Percentiles rank a stretch among this genome's conserved stretches.
phyloP scores from a whole-genome alignment of 2,329 filamentous ascomycete species.

The Ophioceras dolichostomum region DNA sequence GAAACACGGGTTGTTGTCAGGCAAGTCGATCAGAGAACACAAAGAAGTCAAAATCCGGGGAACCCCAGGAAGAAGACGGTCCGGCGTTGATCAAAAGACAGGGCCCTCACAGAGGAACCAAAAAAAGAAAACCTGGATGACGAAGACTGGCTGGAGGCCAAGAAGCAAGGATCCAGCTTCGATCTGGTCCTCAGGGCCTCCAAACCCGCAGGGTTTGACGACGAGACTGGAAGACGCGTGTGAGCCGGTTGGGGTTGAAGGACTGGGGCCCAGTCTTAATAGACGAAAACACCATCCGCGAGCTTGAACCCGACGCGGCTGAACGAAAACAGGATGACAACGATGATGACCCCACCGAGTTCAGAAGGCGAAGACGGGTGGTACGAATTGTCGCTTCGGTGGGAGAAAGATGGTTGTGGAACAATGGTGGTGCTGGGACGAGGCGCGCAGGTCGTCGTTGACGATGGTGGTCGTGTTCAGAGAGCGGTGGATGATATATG shows the following conservation, averaged over 20 bases:
- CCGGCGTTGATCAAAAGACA: no score
- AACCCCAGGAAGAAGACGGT: no score
- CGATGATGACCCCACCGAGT: not conserved
- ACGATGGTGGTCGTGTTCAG: constrained; percentile 1
- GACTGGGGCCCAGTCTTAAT: no score
- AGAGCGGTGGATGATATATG: constrained; percentile 4
- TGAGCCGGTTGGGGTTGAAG: not conserved
- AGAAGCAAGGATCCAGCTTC: constrained; percentile 8
- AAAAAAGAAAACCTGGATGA: no score
- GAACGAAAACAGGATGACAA: not conserved
- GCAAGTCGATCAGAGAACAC: no score
- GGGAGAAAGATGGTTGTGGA: not conserved
- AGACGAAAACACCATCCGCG: not conserved
- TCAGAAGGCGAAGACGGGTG: not conserved
- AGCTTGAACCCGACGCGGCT: not conserved
- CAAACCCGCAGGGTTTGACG: constrained; percentile 3
- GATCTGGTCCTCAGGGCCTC: constrained; percentile 3
- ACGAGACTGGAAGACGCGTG: constrained; percentile 1
- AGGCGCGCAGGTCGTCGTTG: constrained; percentile 2
- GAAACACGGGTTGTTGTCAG: no score
- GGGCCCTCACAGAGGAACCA: no score
- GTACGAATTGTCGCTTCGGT: not conserved
- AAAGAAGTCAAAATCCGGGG: no score
- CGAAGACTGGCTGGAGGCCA: not conserved
- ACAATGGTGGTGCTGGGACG: not conserved